Evolutionary conservation across 345 rosid species (phyloP), one percentile per base, ranked within the genome.

Genomic region (Linum trigynum): DNA sequence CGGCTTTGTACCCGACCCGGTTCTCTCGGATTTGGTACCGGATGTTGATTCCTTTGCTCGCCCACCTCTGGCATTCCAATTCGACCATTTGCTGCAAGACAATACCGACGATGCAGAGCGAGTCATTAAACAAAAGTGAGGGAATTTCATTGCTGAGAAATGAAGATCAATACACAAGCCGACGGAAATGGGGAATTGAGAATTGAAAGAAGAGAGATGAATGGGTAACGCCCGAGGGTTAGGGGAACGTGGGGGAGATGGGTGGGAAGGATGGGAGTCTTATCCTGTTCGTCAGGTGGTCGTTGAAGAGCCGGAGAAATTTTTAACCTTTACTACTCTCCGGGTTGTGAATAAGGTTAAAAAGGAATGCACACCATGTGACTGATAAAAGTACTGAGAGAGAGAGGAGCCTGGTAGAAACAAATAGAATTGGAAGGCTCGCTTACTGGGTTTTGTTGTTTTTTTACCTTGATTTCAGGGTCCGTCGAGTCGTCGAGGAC

Each of bases 401-500:
- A 57, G n/a, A 23, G 32, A 23, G 32, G 32, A 23, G 32, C 32
- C 32, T 23, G 32, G 32, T 23, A 39, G 61, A 53, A 62, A 65
- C 62, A 48, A 40, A 57, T 37, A 17, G 17, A 57, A 17, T 23
- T 23, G 32, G 32, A 23, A 23, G 32, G 32, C 32, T 23, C 32
- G 32, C 32, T 23, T 23, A 36, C n/a, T n/a, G 23, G 35, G 53
- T 39, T 42, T 55, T 58, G 60, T 58, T 45, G 39, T 35, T 57
- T 53, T 60, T 55, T 59, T 61, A 94, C 99, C 97, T 95, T 95
- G 80, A 95, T 82, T 48, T 78, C 85, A 59, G 94, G 92, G 82
- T 95, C 97, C 36, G 99, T 95, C 38, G 99, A 95, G 81, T 95
- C 99, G 69, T 95, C 99, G 3, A 95, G 94, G 35, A 95, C 99